phyloP scores from a whole-genome alignment of 2,329 filamentous ascomycete genomes.

The Pseudovirgaria hyperparasitica region DNA sequence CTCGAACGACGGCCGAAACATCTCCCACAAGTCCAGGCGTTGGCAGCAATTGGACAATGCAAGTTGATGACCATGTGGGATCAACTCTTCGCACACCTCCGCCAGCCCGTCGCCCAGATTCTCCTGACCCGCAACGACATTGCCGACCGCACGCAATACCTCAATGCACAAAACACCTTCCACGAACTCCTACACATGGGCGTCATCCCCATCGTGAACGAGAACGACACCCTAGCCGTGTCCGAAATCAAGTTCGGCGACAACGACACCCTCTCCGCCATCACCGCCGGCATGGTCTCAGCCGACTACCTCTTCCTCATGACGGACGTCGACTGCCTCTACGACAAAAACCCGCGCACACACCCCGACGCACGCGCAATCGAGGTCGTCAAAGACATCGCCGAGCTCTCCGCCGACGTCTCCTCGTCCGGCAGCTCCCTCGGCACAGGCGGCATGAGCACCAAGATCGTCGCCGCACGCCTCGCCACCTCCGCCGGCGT shows the following conservation, averaged over 20 bases:
- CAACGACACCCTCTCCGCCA: constrained; percentile 93
- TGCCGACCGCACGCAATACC: constrained; percentile 86
- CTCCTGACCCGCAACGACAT: constrained; percentile 92
- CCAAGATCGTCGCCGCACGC: constrained; percentile 87
- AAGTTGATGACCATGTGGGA: constrained; percentile 94
- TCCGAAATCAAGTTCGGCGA: constrained; percentile 99
- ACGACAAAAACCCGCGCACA: constrained; percentile 85
- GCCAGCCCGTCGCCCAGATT: constrained; percentile 88
- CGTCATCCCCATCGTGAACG: constrained; percentile 96
- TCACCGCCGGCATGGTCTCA: constrained; percentile 93
- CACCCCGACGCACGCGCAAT: constrained; percentile 80
- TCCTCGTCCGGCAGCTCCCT: constrained; percentile 79
- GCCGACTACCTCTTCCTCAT: constrained; percentile 95
- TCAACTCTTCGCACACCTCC: constrained; percentile 73
- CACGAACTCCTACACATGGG: constrained; percentile 83
- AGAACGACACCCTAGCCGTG: constrained; percentile 94
- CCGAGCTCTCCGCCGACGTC: constrained; percentile 71
- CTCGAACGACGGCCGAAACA: constrained; percentile 79
- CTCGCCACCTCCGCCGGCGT: constrained; percentile 90
- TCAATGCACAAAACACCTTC: constrained; percentile 94
- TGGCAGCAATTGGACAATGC: constrained; percentile 93
- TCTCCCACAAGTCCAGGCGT: constrained; percentile 77
- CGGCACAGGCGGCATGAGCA: constrained; percentile 93
- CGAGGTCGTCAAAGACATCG: constrained; percentile 83
- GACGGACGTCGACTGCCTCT: constrained; percentile 97